Base-by-base conservation (phyloP, 192 early-diverging fungal genomes). In the Linnemannia elongata region DNA sequence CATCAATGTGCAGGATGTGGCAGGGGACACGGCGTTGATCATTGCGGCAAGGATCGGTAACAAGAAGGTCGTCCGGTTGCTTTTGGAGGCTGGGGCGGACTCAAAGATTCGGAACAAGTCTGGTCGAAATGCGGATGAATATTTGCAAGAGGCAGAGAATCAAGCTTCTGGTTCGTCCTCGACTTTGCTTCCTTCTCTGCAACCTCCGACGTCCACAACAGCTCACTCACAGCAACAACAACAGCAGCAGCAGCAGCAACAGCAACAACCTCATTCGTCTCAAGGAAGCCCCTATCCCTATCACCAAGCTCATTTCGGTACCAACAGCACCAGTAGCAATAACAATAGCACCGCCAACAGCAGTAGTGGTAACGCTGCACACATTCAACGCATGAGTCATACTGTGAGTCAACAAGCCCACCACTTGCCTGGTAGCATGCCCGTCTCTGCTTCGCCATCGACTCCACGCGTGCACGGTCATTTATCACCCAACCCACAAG, bases 1-100 rank as follows among this genome's bases (percentile, higher is more conserved):
- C 54, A 89, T 96, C 55, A 94, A 95, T 74, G 90, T 97, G 39
- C 93, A 96, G 74, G 97, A 98, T 74, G 90, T 93, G 9, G 92
- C 92, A 27, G 98, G 98, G 8, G 96, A 98, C 78, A 96, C 94
- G 0, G 92, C 95, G 3, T 78, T 96, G 78, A 93, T 92, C 35
- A 93, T 95, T 81, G 94, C 93, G 1, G 87, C 92, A 7, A 88
- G 93, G 71, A 90, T 89, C 57, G 93, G 92, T 0, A 92, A 94
- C 27, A 90, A 89, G 39, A 92, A 92, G 42, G 82, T 96, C 0
- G 91, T 94, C 9, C 83, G 90, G 75, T 54, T 94, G 77, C 81
- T 96, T 0, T 63, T 94, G 30, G 91, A 90, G 38, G 88, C 91
- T 24, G 95, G 95, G 0, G 95, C 94, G 0, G 92, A 94, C 85